Evolutionary conservation across 768 basidiomycete species (phyloP).

Genomic region (Russula sp.): DNA sequence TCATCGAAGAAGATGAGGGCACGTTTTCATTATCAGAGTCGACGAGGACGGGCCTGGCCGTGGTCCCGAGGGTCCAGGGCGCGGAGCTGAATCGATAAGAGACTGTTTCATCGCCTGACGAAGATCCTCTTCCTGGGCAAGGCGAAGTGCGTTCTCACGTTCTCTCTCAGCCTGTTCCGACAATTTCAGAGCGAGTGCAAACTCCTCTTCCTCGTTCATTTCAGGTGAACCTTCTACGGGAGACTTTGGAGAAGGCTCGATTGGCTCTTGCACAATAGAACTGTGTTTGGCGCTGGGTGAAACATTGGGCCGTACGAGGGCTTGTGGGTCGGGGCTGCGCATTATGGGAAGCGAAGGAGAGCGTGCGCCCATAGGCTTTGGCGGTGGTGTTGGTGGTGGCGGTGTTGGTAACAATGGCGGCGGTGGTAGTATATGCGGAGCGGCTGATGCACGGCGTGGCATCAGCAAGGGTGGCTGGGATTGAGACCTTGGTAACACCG

Average conservation of each 20-base stretch:
- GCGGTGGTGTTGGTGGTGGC: conserved; percentile 5
- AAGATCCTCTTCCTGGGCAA: conserved; percentile 16
- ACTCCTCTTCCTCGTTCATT: conserved; percentile 56
- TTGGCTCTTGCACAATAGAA: background rate
- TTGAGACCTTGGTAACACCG: background rate
- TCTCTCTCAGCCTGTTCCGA: conserved; percentile 38
- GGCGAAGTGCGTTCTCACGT: conserved; percentile 4
- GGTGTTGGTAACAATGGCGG: background rate
- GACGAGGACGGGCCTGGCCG: background rate
- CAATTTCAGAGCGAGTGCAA: conserved; percentile 59
- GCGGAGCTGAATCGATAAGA: background rate
- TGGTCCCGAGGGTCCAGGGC: background rate
- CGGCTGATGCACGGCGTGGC: background rate
- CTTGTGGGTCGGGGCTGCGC: background rate
- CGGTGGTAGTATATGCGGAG: background rate
- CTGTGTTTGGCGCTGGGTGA: background rate
- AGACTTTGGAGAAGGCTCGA: conserved; percentile 22
- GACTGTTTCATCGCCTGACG: conserved; percentile 27
- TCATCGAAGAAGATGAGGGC: background rate
- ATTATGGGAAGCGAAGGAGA: background rate
- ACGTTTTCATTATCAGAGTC: background rate
- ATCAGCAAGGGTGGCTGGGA: conserved; percentile 14
- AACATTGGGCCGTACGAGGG: background rate
- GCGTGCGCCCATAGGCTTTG: conserved; percentile 13
- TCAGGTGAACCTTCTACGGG: conserved; percentile 9